Evolutionary conservation across 345 rosid genomes (phyloP).

Genomic region (Eucalyptus globulus): DNA sequence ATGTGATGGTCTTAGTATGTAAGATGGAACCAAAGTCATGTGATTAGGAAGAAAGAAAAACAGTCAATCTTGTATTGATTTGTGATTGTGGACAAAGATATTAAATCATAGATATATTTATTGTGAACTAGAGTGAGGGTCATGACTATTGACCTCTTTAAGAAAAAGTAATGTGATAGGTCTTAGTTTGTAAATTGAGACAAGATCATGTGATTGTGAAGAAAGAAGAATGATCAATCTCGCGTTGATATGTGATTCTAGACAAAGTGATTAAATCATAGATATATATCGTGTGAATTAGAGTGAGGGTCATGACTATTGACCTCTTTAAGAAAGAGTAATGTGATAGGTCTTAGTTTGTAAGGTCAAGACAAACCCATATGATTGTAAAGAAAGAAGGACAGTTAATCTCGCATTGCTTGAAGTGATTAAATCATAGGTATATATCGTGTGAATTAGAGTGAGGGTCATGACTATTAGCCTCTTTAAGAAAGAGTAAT

Average conservation of each 20-base stretch:
- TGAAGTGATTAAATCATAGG: neutral
- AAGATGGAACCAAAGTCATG: neutral
- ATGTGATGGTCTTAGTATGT: neutral
- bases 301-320: neutral
- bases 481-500: neutral
- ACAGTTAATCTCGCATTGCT: rapidly evolving
- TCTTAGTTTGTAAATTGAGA: neutral
- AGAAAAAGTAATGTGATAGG: neutral
- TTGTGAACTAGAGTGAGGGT: neutral
- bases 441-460: neutral
- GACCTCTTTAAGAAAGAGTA: neutral
- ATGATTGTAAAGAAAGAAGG: neutral
- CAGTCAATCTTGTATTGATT: no score
- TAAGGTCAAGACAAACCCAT: neutral
- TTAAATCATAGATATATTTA: no score
- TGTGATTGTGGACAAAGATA: neutral
- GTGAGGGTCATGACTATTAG: neutral
- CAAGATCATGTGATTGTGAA: no score
- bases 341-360: neutral
- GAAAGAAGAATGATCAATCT: neutral
- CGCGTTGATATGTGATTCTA: neutral
- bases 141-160: neutral
- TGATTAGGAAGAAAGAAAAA: neutral
- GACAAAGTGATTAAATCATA: neutral
- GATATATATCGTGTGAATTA: neutral